Evolutionary conservation across 192 early-diverging fungal species (phyloP), one percentile per base, ranked within the genome.

Genomic region (Podila clonocystis): DNA sequence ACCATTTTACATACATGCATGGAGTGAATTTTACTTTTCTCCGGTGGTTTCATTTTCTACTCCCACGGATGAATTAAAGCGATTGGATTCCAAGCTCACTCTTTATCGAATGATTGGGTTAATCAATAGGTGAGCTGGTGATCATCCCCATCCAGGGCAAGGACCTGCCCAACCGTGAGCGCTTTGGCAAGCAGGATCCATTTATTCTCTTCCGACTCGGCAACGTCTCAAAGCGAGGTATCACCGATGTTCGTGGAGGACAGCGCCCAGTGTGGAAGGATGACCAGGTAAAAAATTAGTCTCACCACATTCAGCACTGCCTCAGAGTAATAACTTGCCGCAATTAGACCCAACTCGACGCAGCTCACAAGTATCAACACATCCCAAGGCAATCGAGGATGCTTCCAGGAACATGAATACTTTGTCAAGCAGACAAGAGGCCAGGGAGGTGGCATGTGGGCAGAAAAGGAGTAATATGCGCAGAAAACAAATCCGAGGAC

Each of bases 131-230:
- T 28, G 76, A 80, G 36, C 52, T 80, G 31, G 66, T 80, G n/a
- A 72, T 82, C 70, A 49, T 82, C 31, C 69, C 75, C 61, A 79
- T 84, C 59, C 75, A 84, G 63, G 76, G 76, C 29, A 70, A 50
- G 28, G 73, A 84, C 38, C 70, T 84, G 24, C 65, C 62, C 12
- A 75, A 78, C 62, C 75, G 72, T 22, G 83, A 80, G 45, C 24
- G 75, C 45, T 70, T 89, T 31, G 88, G 88, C 29, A 89, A 89
- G 36, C 87, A 85, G 74, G 88, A 89, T 59, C 88, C 88, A 5
- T 89, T 88, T 64, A 82, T 83, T 55, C 75, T 88, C 24, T 84
- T 89, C 73, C 72, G 83, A 20, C 66, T 89, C 28, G 87, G 80
- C 62, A 86, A 85, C 49, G 80, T 73, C 34, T 67, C 78, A n/a